These are phyloP conservation scores for Vigna radiata DNA, from an alignment of 306 rosid species.

Conservation along the genomic window DNA sequence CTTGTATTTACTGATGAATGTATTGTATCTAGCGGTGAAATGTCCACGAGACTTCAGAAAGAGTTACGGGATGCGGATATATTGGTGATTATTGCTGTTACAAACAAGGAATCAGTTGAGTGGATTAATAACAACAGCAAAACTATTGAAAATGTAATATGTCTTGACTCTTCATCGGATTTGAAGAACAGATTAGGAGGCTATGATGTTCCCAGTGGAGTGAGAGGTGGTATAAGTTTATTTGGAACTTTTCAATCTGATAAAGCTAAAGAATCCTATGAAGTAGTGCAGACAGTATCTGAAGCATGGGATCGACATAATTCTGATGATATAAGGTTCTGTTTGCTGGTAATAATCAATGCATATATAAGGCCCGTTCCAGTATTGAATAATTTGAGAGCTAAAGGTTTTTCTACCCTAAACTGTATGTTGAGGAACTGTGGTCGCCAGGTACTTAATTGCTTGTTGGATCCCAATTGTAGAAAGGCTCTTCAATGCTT, in stretches of 20 bases:
- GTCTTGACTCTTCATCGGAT: conserved; percentile 72
- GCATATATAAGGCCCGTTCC: conserved; percentile 85
- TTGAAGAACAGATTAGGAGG: conserved; percentile 75
- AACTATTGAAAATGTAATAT: conserved; percentile 56
- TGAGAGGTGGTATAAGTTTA: conserved; percentile 49
- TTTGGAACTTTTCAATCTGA: conserved; percentile 47
- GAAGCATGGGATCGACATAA: conserved; percentile 85
- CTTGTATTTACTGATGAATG: conserved; percentile 65
- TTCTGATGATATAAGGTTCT: conserved; percentile 85
- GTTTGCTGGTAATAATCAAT: conserved; percentile 78
- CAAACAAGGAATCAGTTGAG: conserved; percentile 54
- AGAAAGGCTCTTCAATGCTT: conserved; percentile 88
- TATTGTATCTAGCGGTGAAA: conserved; percentile 43
- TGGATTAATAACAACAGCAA: conserved; percentile 56
- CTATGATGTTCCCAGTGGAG: conserved; percentile 51
- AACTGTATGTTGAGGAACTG: conserved; percentile 85
- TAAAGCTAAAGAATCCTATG: conserved; percentile 53
- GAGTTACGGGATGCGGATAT: conserved; percentile 59
- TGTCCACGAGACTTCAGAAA: conserved; percentile 32
- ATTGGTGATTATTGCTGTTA: conserved; percentile 72
- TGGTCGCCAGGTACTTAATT: conserved; percentile 76
- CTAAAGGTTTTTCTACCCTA: conserved; percentile 81
- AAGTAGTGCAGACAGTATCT: conserved; percentile 67
- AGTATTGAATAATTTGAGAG: conserved; percentile 74
- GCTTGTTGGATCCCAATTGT: conserved; percentile 82